phyloP scores from a whole-genome alignment of 2,329 filamentous ascomycete species.

The Arthroderma sp. region DNA sequence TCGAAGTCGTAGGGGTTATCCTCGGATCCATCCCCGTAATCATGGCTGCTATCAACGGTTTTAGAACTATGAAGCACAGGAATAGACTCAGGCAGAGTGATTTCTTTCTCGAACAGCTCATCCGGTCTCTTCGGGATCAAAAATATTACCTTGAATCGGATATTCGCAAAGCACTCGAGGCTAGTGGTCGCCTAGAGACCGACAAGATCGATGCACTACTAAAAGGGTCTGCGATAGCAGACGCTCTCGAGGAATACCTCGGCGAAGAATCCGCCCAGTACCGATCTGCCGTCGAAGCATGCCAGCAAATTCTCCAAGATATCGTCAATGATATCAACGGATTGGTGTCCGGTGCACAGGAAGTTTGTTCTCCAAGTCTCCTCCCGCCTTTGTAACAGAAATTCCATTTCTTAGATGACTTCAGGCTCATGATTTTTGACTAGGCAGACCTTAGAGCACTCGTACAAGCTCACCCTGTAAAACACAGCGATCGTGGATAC shows the following conservation, averaged over 20 bases:
- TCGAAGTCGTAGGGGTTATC: too few species aligned
- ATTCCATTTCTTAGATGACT: not conserved
- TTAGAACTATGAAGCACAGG: conserved; percentile 2
- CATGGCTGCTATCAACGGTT: conserved; percentile 4
- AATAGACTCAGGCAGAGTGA: conserved; percentile 1
- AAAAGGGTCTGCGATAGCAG: not conserved
- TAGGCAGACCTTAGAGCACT: not conserved
- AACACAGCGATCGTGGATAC: not conserved
- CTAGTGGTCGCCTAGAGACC: not conserved
- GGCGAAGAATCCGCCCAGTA: not conserved
- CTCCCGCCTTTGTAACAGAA: not conserved
- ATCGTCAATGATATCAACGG: not conserved
- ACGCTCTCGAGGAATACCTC: not conserved
- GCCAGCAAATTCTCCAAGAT: not conserved
- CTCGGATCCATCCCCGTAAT: conserved; percentile 9
- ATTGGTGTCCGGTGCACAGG: not conserved
- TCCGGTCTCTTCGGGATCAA: not conserved
- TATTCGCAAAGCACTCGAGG: not conserved
- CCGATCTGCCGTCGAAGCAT: not conserved
- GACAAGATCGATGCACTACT: not conserved
- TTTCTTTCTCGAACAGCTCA: conserved; percentile 2
- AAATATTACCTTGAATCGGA: not conserved
- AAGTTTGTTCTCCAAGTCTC: not conserved
- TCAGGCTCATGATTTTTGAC: too few species aligned
- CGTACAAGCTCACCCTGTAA: not conserved